Conservation (phyloP, 768 basidiomycete genomes). For the Leucosporidium creatinivorum region DNA sequence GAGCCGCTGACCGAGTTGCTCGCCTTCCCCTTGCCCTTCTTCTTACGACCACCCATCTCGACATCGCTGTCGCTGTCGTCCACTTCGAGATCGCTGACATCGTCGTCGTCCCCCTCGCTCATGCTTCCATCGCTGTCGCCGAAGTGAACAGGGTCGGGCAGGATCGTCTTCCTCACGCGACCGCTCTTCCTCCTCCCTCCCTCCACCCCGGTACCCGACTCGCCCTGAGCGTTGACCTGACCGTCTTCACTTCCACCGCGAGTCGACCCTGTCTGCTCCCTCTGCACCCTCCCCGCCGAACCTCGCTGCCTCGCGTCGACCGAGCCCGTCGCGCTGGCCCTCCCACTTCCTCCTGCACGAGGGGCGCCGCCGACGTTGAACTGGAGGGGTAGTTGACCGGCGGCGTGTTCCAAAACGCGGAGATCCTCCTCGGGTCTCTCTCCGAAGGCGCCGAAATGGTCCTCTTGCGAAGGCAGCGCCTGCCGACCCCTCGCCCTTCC, state of each 20-base stretch:
- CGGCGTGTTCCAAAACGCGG: constrained; percentile 19
- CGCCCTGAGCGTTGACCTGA: neutral
- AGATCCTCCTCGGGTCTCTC: constrained; percentile 4
- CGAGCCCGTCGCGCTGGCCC: constrained; percentile 10
- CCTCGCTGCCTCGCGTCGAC: neutral
- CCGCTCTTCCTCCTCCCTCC: constrained; percentile 5
- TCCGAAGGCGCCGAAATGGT: neutral
- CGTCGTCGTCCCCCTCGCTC: neutral
- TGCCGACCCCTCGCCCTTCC: neutral
- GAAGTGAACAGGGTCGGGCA: neutral
- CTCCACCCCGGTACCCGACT: neutral
- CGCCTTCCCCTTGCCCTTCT: constrained; percentile 19
- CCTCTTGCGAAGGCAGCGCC: too few relatives aligned
- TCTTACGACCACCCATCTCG: constrained; percentile 1
- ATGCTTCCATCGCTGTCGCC: neutral
- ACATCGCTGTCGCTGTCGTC: constrained; percentile 1
- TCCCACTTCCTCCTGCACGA: constrained; percentile 10
- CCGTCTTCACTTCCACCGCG: constrained; percentile 1
- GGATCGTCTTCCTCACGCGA: constrained; percentile 11
- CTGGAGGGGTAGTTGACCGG: constrained; percentile 15
- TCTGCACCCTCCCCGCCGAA: neutral
- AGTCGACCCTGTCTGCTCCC: constrained; percentile 2
- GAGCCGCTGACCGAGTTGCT: neutral
- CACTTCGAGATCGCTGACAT: neutral
- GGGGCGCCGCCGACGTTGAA: constrained; percentile 24